Base-by-base conservation (phyloP, 2,329 filamentous ascomycete genomes). In the Huntiella moniliformis region DNA sequence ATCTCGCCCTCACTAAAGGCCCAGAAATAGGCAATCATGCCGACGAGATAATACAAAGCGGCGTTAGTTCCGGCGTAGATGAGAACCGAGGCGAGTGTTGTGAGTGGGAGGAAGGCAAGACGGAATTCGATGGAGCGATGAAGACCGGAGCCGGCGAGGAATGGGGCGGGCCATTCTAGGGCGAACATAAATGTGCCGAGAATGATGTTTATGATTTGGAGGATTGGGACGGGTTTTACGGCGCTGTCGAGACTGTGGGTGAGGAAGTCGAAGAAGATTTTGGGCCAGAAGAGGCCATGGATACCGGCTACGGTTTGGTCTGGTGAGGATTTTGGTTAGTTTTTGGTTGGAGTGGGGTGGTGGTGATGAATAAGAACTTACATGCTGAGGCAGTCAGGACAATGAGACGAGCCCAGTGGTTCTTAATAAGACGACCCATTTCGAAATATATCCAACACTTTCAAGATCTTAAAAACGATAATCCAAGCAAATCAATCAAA, bases 401-500 rank as follows among this genome's bases (percentile, higher is more conserved):
- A 58, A 98, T 91, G 57, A 98, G 78, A 51, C 91, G 81, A 55
- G 86, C 91, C 85, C 85, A 94, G 69, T 98, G 91, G 68, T 96
- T 96, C 73, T 98, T 98, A 68, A 98, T 96, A 60, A 98, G 78
- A 65, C 81, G 91, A 63, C 91, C 91, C 91, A 98, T 98, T 52
- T 54, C 66, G 61, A 8, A 44, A 3, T 28, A 10, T 28, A 28
- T 28, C 22, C 22, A 28, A 28, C 22, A 28, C 22, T 28, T 28
- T 18, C 32, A 15, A 18, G 15, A 8, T 34, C 7, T 42, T 31
- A 12, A 31, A 15, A 31, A 32, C 7, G 10, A 28, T 8, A 28
- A n/a, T n/a, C n/a, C n/a, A n/a, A n/a, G n/a, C n/a, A n/a, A n/a
- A n/a, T n/a, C 22, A 28, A 28, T 28, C 22, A 1, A 28, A 2